Base-by-base conservation (phyloP, 2,329 filamentous ascomycete genomes). In the Aspergillus glaucus region DNA sequence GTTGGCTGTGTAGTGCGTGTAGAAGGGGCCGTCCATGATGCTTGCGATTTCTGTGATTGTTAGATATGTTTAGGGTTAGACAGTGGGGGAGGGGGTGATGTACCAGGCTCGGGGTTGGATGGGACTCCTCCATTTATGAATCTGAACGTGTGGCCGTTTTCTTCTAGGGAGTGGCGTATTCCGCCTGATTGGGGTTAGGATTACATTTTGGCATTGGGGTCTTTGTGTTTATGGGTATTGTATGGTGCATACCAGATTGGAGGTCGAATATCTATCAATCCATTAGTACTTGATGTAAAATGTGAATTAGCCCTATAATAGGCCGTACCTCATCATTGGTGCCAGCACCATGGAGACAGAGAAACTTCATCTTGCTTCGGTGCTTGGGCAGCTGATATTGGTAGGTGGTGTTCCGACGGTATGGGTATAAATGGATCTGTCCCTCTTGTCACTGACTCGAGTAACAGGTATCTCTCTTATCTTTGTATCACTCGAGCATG, bases 271-370 rank as follows among this genome's bases (percentile, higher is more conserved):
- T 66, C 64, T 66, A 47, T 22, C n/a, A 14, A 15, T 39, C 19
- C 36, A 39, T 39, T 39, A 39, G 9, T 39, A 39, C n/a, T 19
- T 10, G 15, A 14, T 9, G n/a, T 30, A 12, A 3, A 15, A 6
- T 24, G 17, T 37, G 17, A 15, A 17, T 28, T 6, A 37, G 24
- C 36, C 21, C 17, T 22, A 6, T 34, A 26, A 9, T 43, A 47
- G 9, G 9, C 10, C 52, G 34, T 61, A 65, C 64, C 51, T 66
- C 63, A 36, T 51, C 52, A 49, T 61, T 64, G 45, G 64, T 66
- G 43, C 62, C 58, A 3, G 56, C 58, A 37, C 63, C 63, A 43
- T 66, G 64, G 14, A 66, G 50, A 58, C 64, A 66, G 26, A 66
- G 56, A 34, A 66, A 66, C 7, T 58, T 59, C 64, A 66, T 66